These are phyloP conservation scores for Triticum urartu DNA, from an alignment of 176 grass and related monocot genomes.

Conservation along the genomic window DNA sequence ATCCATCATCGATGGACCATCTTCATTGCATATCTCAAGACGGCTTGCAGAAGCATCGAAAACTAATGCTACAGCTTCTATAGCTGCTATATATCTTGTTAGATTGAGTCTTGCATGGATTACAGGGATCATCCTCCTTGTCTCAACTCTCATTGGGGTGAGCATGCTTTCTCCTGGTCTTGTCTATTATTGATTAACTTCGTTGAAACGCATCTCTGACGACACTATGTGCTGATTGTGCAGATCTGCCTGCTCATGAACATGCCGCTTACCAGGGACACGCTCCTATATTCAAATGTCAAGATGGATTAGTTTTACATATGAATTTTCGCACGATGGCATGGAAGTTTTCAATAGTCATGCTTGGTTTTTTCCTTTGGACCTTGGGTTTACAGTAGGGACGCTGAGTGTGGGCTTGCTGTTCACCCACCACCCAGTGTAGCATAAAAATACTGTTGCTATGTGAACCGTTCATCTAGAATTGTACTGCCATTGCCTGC, in stretches of 20 bases:
- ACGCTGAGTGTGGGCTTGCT: background rate
- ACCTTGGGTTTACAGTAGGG: slow-evolving; percentile 2
- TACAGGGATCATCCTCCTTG: slow-evolving; percentile 83
- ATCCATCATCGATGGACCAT: slow-evolving; percentile 58
- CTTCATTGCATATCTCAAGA: slow-evolving; percentile 65
- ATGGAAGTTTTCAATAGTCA: background rate
- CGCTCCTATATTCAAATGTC: slow-evolving; percentile 91
- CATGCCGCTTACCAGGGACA: slow-evolving; percentile 93
- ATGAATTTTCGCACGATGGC: background rate
- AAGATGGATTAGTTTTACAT: slow-evolving; percentile 72
- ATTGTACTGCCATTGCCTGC: slow-evolving; percentile 1
- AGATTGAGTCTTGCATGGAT: slow-evolving; percentile 86
- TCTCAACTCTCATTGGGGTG: slow-evolving; percentile 91
- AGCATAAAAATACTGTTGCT: slow-evolving; percentile 7
- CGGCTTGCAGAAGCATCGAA: slow-evolving; percentile 61
- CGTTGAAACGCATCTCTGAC: background rate
- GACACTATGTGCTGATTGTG: slow-evolving; percentile 20
- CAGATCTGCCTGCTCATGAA: slow-evolving; percentile 81
- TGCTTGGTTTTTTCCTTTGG: background rate
- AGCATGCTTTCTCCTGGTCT: slow-evolving; percentile 19
- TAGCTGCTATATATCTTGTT: slow-evolving; percentile 47
- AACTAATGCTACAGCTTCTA: slow-evolving; percentile 28
- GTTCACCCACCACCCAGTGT: slow-evolving; percentile 8
- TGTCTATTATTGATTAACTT: background rate
- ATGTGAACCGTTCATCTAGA: background rate